A percentile compares a stretch with the other conserved stretches of the same genome.
These are phyloP conservation scores for Pochonia chlamydosporia DNA, from an alignment of 2,329 filamentous ascomycete species.

Conservation along the genomic window DNA sequence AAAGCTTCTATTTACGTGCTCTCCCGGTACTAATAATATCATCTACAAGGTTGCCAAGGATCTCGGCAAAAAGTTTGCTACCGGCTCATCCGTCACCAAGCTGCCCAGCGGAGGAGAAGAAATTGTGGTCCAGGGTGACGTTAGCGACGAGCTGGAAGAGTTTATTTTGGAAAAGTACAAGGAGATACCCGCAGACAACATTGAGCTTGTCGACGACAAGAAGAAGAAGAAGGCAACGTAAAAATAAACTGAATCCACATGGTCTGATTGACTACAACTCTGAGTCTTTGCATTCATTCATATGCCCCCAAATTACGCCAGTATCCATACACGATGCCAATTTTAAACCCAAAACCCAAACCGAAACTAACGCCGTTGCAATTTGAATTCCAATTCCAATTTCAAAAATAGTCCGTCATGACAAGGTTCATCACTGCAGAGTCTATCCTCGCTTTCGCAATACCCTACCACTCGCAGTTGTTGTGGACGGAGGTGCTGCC, in stretches of 20 bases:
- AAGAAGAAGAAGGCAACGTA: constrained; percentile 60
- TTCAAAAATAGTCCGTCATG: too few species aligned
- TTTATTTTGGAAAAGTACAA: constrained; percentile 86
- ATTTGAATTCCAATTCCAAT: too few species aligned
- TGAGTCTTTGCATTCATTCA: not conserved
- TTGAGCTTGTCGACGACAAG: constrained; percentile 93
- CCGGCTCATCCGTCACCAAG: constrained; percentile 88
- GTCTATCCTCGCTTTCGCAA: constrained; percentile 46
- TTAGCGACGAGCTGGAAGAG: constrained; percentile 90
- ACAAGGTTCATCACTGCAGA: not conserved
- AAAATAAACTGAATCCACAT: constrained; percentile 2
- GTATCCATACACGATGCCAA: not conserved
- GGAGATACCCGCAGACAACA: constrained; percentile 88
- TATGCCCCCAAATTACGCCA: not conserved
- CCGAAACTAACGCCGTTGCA: constrained; percentile 7
- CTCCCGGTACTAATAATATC: constrained; percentile 3
- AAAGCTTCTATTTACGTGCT: not conserved
- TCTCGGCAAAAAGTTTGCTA: constrained; percentile 97
- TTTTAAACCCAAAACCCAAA: not conserved
- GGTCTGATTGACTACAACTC: not conserved
- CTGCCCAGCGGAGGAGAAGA: constrained; percentile 81
- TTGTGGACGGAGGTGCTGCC: constrained; percentile 31
- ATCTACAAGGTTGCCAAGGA: constrained; percentile 77
- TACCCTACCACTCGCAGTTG: constrained; percentile 44
- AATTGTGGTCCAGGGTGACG: constrained; percentile 95